Conservation (phyloP, 768 basidiomycete species). For the Kwoniella heveanensis region DNA sequence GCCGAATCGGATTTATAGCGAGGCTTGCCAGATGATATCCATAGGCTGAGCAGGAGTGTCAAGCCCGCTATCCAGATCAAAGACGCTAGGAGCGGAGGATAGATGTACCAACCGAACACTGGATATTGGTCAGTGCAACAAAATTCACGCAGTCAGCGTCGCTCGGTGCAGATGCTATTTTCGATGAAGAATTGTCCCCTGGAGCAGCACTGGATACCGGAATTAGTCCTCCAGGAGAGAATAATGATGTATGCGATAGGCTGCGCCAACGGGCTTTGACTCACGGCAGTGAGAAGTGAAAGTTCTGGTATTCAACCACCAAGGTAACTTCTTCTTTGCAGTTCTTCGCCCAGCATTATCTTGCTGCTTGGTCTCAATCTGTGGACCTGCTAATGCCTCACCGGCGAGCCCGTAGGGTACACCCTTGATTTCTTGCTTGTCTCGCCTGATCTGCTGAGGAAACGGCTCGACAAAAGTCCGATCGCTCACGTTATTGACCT, state of each 20-base stretch:
- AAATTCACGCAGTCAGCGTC: background rate
- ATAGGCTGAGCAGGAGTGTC: conserved; percentile 36
- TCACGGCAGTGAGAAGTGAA: background rate
- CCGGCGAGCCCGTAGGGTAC: background rate
- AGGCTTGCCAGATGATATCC: conserved; percentile 35
- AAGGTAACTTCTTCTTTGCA: background rate
- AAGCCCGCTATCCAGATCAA: conserved; percentile 42
- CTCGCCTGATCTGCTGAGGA: background rate
- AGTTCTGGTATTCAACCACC: background rate
- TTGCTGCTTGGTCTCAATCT: background rate
- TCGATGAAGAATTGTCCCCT: no score
- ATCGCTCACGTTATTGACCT: background rate
- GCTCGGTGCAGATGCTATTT: no score
- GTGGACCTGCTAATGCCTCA: background rate
- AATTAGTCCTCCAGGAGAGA: no score
- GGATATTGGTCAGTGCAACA: background rate
- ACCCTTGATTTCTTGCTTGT: background rate
- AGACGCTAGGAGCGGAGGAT: conserved; percentile 32
- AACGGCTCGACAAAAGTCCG: background rate
- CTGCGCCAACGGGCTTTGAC: no score
- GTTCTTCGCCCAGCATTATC: background rate
- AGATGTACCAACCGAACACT: conserved; percentile 26
- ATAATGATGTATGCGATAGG: no score
- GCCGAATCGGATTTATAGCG: conserved; percentile 36
- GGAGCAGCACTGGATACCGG: no score